These are phyloP conservation scores for Russula dissimulans DNA, from an alignment of 768 basidiomycete genomes.

Conservation along the genomic window DNA sequence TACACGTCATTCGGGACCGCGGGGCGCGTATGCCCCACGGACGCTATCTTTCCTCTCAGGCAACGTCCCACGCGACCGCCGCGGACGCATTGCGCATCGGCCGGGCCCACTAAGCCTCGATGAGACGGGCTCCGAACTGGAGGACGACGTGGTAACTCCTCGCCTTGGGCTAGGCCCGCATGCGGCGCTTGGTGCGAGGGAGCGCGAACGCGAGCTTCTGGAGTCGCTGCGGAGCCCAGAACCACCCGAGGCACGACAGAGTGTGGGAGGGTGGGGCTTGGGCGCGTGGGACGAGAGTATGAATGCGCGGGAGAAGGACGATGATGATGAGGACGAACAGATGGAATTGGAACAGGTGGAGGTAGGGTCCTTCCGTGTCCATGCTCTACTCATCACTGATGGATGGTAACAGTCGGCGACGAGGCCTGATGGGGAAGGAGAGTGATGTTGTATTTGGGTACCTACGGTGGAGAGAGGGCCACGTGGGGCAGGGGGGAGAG, in stretches of 20 bases:
- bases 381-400: not conserved
- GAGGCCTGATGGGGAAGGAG: constrained; percentile 1
- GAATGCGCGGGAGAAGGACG: constrained; percentile 35
- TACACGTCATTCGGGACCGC: constrained; percentile 19
- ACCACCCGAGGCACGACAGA: constrained; percentile 29
- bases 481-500: no score
- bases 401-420: not conserved
- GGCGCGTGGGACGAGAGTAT: constrained; percentile 42
- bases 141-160: constrained; percentile 14
- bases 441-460: not conserved
- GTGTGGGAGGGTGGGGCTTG: constrained; percentile 69
- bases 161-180: constrained; percentile 4
- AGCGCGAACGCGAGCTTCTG: constrained; percentile 41
- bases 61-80: constrained; percentile 64
- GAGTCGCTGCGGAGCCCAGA: constrained; percentile 39
- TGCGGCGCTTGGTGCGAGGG: constrained; percentile 34
- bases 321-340: constrained; percentile 56
- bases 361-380: constrained; percentile 26
- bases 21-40: constrained; percentile 26
- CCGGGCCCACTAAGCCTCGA: constrained; percentile 7
- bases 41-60: constrained; percentile 66
- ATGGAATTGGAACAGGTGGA: constrained; percentile 67
- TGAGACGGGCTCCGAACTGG: constrained; percentile 23
- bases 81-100: constrained; percentile 62
- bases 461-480: no score